phyloP scores from a whole-genome alignment of 2,329 filamentous ascomycete species.

The Aspergillus latus region DNA sequence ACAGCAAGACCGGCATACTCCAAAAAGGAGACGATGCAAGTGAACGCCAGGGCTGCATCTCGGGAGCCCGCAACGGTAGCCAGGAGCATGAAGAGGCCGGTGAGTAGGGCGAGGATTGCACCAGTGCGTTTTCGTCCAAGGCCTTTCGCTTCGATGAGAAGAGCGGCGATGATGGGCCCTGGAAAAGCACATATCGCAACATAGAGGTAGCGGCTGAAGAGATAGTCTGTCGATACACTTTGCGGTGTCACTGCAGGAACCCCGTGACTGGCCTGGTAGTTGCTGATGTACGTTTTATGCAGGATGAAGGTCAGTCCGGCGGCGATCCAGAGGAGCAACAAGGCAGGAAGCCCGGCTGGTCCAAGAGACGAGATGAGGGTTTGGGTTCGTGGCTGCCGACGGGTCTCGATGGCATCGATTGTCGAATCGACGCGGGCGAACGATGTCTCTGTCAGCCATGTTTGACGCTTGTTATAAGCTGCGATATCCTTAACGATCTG shows the following conservation, averaged over 20 bases:
- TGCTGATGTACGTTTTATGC: constrained; percentile 20
- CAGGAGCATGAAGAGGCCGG: constrained; percentile 21
- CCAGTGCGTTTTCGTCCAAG: constrained; percentile 21
- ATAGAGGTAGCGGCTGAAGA: constrained; percentile 22
- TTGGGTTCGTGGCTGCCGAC: background rate
- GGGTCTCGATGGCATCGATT: background rate
- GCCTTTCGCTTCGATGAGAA: constrained; percentile 16
- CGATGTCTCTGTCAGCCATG: constrained; percentile 21
- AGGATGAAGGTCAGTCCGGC: constrained; percentile 22
- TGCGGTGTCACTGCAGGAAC: constrained; percentile 14
- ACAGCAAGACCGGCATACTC: constrained; percentile 17
- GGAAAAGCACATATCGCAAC: constrained; percentile 20
- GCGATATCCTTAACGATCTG: constrained; percentile 25
- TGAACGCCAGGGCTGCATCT: constrained; percentile 16
- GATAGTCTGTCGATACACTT: constrained; percentile 15
- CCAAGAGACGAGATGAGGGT: background rate
- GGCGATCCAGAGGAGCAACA: constrained; percentile 19
- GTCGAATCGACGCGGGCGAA: constrained; percentile 25
- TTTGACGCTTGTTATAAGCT: constrained; percentile 15
- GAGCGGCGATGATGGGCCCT: constrained; percentile 16
- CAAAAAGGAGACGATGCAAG: constrained; percentile 20
- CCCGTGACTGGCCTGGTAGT: constrained; percentile 11
- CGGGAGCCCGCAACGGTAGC: constrained; percentile 15
- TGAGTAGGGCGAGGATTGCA: constrained; percentile 18
- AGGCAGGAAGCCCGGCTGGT: background rate